phyloP scores from a whole-genome alignment of 1,284 basidiomycete genomes.

The Cystobasidium sp. region DNA sequence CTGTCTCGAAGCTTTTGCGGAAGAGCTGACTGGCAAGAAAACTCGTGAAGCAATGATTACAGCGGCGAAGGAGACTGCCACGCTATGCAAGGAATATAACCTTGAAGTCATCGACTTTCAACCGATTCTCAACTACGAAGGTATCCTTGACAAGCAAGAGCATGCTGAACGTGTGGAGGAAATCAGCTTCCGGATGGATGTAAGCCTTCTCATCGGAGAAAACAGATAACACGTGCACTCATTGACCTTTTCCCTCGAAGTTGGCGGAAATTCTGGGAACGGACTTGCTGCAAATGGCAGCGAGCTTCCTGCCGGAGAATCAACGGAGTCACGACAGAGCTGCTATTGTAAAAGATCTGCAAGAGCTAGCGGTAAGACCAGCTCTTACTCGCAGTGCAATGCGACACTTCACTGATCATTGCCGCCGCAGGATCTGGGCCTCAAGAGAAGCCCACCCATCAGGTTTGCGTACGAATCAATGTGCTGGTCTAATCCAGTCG shows the following conservation, averaged over 20 bases:
- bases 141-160: constrained; percentile 37
- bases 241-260: constrained; percentile 2
- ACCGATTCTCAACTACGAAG: constrained; percentile 45
- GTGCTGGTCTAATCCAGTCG: constrained; percentile 43
- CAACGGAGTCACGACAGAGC: constrained; percentile 41
- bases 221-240: too few relatives aligned
- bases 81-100: constrained; percentile 17
- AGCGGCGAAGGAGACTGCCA: constrained; percentile 36
- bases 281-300: constrained; percentile 44
- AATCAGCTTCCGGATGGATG: constrained; percentile 43
- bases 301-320: constrained; percentile 41
- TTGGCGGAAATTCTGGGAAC: constrained; percentile 39
- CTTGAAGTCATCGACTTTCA: constrained; percentile 43
- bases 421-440: constrained; percentile 40
- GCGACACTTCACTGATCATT: neutral
- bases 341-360: constrained; percentile 41
- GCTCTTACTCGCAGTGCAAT: neutral
- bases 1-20: constrained; percentile 39
- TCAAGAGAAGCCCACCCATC: constrained; percentile 32
- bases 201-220: neutral
- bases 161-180: constrained; percentile 35
- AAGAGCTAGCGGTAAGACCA: constrained; percentile 36
- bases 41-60: constrained; percentile 15
- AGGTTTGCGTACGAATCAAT: constrained; percentile 46
- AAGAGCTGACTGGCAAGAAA: constrained; percentile 2